Conservation (phyloP, 169 alveolate species). For the Neospora caninum region DNA sequence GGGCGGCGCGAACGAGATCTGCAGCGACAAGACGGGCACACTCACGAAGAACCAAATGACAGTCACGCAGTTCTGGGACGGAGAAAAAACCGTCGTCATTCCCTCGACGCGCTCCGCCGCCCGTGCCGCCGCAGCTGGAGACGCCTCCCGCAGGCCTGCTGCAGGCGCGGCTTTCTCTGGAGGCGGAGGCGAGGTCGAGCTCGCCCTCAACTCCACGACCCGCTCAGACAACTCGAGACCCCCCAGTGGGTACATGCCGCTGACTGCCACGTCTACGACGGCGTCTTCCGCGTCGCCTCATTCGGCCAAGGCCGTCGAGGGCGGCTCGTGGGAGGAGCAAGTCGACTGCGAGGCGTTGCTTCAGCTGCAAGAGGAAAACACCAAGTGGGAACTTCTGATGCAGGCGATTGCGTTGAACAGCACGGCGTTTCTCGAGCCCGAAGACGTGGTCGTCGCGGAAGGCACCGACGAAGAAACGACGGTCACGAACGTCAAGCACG, state of each 20-base stretch:
- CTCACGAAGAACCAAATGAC: constrained; percentile 97
- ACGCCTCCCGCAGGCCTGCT: background rate
- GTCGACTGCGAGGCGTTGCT: background rate
- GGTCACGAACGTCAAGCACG: constrained; percentile 12
- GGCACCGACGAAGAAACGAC: background rate
- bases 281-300: background rate
- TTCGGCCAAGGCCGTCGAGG: background rate
- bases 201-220: background rate
- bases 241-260: background rate
- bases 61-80: constrained; percentile 78
- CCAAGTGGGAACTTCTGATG: constrained; percentile 46
- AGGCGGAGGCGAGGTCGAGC: no score
- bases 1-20: constrained; percentile 98
- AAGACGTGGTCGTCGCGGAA: background rate
- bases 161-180: no score
- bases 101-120: constrained; percentile 42
- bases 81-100: constrained; percentile 28
- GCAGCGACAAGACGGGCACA: constrained; percentile 99
- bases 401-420: constrained; percentile 77
- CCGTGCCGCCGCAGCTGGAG: background rate
- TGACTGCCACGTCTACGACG: background rate
- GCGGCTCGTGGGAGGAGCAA: background rate
- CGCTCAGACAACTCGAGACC: background rate
- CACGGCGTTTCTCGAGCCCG: constrained; percentile 74
- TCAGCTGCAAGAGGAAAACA: background rate